Evolutionary conservation across 768 basidiomycete genomes (phyloP).

Genomic region (Phaeotremella skinneri): DNA sequence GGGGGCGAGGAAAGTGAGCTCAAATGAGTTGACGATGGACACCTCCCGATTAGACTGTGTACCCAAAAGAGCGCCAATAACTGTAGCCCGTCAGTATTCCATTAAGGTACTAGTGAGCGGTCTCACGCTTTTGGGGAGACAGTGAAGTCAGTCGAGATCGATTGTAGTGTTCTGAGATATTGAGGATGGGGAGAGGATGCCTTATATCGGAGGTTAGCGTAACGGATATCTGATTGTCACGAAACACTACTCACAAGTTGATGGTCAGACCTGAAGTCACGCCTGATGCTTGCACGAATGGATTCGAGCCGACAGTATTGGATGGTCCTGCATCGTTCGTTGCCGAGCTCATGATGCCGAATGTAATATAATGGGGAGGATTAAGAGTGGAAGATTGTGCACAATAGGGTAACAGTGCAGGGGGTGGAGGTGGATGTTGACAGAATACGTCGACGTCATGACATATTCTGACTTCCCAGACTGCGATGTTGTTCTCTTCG

Average conservation of each 20-base stretch:
- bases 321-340: not conserved
- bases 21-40: slow-evolving; percentile 96
- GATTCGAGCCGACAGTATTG: not conserved
- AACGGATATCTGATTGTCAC: not conserved
- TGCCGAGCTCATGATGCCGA: not conserved
- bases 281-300: slow-evolving; percentile 7
- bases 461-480: not conserved
- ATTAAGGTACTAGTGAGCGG: slow-evolving; percentile 57
- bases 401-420: not conserved
- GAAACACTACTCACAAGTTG: slow-evolving; percentile 23
- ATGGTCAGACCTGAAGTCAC: slow-evolving; percentile 32
- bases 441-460: not conserved
- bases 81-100: slow-evolving; percentile 54
- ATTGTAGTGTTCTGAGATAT: slow-evolving; percentile 92
- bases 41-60: slow-evolving; percentile 92
- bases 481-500: not conserved
- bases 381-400: not conserved
- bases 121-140: slow-evolving; percentile 52
- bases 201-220: slow-evolving; percentile 54
- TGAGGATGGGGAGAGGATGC: slow-evolving; percentile 93
- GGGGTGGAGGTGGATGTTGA: not conserved
- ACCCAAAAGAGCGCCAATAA: slow-evolving; percentile 88
- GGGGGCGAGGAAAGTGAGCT: slow-evolving; percentile 61
- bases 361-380: not conserved
- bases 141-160: slow-evolving; percentile 68